Evolutionary conservation across 345 rosid genomes (phyloP).

Genomic region (Reutealis trisperma): DNA sequence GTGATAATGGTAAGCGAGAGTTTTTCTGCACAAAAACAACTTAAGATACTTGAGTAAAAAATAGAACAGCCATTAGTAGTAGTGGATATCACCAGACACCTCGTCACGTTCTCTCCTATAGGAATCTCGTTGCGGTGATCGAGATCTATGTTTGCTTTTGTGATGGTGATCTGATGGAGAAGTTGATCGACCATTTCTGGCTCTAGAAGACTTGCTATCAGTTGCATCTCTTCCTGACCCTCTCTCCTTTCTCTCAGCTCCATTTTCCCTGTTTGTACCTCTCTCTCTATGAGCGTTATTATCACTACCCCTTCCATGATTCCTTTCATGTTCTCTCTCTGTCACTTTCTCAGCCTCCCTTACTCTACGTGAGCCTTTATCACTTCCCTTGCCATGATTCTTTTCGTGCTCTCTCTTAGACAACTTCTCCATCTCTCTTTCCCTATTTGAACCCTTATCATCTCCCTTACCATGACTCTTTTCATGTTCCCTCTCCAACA

Average conservation of each 20-base stretch:
- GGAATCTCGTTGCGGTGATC: constrained; percentile 46
- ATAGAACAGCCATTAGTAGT: constrained; percentile 14
- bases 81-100: constrained; percentile 59
- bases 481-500: constrained; percentile 23
- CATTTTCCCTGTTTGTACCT: constrained; percentile 41
- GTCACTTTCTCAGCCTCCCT: constrained; percentile 18
- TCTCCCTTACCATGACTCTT: constrained; percentile 26
- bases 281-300: constrained; percentile 16
- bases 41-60: background rate
- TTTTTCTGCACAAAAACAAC: background rate
- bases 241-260: constrained; percentile 54
- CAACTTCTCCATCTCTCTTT: constrained; percentile 20
- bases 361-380: constrained; percentile 30
- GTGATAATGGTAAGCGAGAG: background rate
- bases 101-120: constrained; percentile 52
- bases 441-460: constrained; percentile 21
- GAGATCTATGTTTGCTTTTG: constrained; percentile 59
- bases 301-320: constrained; percentile 20
- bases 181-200: constrained; percentile 46
- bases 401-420: constrained; percentile 14
- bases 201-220: constrained; percentile 47
- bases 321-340: constrained; percentile 16
- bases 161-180: constrained; percentile 56
- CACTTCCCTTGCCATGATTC: constrained; percentile 19
- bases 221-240: constrained; percentile 57